Conservation (phyloP, 2,329 filamentous ascomycete genomes). For the Cryphonectria nitschkei region DNA sequence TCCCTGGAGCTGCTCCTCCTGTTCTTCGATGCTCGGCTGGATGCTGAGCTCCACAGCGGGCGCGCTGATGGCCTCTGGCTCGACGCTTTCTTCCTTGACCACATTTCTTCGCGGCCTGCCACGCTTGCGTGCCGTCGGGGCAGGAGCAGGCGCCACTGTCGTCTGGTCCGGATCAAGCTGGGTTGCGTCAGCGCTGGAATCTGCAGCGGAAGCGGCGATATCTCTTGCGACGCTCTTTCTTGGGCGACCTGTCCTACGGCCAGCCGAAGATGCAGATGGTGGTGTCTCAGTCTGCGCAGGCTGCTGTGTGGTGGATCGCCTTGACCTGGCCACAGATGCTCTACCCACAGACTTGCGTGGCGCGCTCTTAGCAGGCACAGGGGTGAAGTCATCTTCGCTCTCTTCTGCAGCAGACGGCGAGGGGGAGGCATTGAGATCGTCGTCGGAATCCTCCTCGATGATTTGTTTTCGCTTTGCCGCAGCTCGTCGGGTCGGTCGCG, state of each 20-base stretch:
- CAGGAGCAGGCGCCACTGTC: background rate
- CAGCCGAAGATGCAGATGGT: slow-evolving; percentile 42
- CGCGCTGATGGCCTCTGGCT: slow-evolving; percentile 21
- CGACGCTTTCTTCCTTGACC: slow-evolving; percentile 27
- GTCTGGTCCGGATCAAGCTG: slow-evolving; percentile 21
- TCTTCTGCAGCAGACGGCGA: slow-evolving; percentile 54
- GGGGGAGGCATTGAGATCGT: slow-evolving; percentile 64
- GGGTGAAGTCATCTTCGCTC: slow-evolving; percentile 78
- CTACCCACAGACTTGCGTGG: slow-evolving; percentile 40
- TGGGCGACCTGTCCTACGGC: slow-evolving; percentile 43
- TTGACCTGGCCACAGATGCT: slow-evolving; percentile 36
- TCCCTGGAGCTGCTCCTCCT: slow-evolving; percentile 42
- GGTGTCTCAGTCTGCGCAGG: slow-evolving; percentile 25
- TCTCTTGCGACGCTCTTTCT: slow-evolving; percentile 43
- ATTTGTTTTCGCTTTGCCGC: slow-evolving; percentile 71
- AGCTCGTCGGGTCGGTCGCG: slow-evolving; percentile 50
- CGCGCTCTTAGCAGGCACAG: slow-evolving; percentile 63
- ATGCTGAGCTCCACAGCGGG: slow-evolving; percentile 16
- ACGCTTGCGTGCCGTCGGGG: slow-evolving; percentile 19
- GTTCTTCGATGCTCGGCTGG: slow-evolving; percentile 39
- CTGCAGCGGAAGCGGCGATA: slow-evolving; percentile 49
- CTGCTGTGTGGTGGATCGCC: slow-evolving; percentile 28
- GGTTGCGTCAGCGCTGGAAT: slow-evolving; percentile 5
- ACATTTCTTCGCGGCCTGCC: slow-evolving; percentile 25
- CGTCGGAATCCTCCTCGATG: slow-evolving; percentile 81